phyloP scores from a whole-genome alignment of 352 stramenopile species.

The Pythium plurisporium region DNA sequence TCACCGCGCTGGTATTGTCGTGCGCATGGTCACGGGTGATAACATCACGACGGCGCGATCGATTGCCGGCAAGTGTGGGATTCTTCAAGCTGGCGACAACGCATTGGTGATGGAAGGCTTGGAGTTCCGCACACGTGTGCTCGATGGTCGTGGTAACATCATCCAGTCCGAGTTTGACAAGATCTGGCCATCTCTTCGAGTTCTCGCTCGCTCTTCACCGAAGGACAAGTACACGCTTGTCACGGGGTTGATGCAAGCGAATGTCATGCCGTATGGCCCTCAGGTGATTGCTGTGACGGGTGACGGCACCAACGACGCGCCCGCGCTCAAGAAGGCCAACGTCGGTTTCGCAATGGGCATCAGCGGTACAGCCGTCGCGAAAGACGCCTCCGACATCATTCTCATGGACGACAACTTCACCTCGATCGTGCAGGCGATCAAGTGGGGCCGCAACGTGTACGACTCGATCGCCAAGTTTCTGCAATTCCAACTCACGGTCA shows the following conservation, averaged over 20 bases:
- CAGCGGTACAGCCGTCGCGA: slow-evolving; percentile 70
- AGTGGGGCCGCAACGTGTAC: slow-evolving; percentile 80
- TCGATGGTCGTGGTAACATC: slow-evolving; percentile 53
- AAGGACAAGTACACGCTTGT: slow-evolving; percentile 98
- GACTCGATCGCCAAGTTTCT: slow-evolving; percentile 85
- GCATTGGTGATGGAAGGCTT: slow-evolving; percentile 91
- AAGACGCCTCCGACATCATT: slow-evolving; percentile 83
- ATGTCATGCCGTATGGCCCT: slow-evolving; percentile 56
- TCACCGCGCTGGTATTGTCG: slow-evolving; percentile 95
- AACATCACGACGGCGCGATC: slow-evolving; percentile 97
- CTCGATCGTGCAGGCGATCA: slow-evolving; percentile 70
- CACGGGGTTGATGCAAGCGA: slow-evolving; percentile 89
- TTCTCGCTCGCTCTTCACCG: slow-evolving; percentile 93
- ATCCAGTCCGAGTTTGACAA: slow-evolving; percentile 61
- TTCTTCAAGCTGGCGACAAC: slow-evolving; percentile 88
- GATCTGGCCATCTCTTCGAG: slow-evolving; percentile 65
- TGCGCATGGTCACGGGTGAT: slow-evolving; percentile 99
- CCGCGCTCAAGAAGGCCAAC: slow-evolving; percentile 61
- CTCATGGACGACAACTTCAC: slow-evolving; percentile 87
- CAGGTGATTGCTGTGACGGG: slow-evolving; percentile 79
- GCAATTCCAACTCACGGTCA: slow-evolving; percentile 82
- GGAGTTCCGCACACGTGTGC: slow-evolving; percentile 85
- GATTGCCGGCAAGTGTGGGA: slow-evolving; percentile 95
- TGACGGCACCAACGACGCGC: slow-evolving; percentile 79
- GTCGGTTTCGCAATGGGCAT: slow-evolving; percentile 82